These are phyloP conservation scores for Barnettozyma vustinii DNA, from an alignment of 805 yeast species.

Conservation along the genomic window DNA sequence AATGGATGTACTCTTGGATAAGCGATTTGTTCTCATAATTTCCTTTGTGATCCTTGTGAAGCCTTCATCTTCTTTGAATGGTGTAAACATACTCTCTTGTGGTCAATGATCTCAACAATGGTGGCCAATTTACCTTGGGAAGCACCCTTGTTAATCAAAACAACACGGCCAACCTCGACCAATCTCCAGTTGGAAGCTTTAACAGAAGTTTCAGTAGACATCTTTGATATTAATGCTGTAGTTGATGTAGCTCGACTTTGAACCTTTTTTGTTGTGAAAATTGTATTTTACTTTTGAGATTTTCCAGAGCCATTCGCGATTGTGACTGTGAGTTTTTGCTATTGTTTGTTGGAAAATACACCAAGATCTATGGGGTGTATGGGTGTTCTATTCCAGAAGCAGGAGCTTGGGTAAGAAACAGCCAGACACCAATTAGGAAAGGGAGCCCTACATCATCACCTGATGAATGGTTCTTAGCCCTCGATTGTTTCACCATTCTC, in stretches of 20 bases:
- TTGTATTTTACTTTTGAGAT: slow-evolving; percentile 6
- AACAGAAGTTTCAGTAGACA: slow-evolving; percentile 73
- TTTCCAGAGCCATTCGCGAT: slow-evolving; percentile 5
- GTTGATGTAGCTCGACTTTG: slow-evolving; percentile 5
- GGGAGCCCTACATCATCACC: not conserved
- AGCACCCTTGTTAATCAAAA: slow-evolving; percentile 77
- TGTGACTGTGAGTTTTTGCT: slow-evolving; percentile 4
- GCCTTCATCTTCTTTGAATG: not conserved
- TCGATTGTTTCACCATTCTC: not conserved
- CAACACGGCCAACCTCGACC: slow-evolving; percentile 99
- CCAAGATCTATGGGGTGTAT: not conserved
- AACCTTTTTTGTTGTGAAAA: slow-evolving; percentile 10
- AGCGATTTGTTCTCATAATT: not conserved
- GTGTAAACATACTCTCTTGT: slow-evolving; percentile 80
- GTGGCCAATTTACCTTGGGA: slow-evolving; percentile 83
- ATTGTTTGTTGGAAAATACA: not conserved
- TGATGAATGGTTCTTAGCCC: not conserved
- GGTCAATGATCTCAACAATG: slow-evolving; percentile 98
- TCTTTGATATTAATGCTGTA: slow-evolving; percentile 27
- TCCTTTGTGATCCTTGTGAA: not conserved
- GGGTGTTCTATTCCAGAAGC: not conserved
- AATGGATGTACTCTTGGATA: not conserved
- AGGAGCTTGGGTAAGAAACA: not conserved
- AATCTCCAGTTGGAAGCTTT: slow-evolving; percentile 98
- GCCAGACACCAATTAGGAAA: not conserved